Conservation (phyloP, 2,329 filamentous ascomycete species). For the Colletotrichum musae region DNA sequence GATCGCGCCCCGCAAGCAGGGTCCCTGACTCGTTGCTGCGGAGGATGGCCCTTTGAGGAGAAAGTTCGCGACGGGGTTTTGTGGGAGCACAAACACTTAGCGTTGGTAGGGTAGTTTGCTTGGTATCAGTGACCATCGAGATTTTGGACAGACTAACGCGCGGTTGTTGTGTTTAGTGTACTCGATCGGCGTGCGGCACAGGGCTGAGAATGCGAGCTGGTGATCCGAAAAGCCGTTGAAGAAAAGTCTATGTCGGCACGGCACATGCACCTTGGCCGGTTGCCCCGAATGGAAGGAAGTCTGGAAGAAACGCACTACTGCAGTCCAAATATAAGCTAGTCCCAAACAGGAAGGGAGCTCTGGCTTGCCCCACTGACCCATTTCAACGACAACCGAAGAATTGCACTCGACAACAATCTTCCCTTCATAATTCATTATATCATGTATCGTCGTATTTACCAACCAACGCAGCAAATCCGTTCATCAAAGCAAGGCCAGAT, state of each 20-base stretch:
- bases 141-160: neutral
- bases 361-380: neutral
- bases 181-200: neutral
- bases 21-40: constrained; percentile 20
- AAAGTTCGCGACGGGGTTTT: neutral
- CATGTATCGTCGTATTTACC: too few relatives aligned
- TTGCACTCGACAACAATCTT: neutral
- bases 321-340: neutral
- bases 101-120: too few relatives aligned
- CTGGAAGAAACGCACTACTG: neutral
- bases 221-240: neutral
- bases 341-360: neutral
- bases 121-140: too few relatives aligned
- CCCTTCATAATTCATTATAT: neutral
- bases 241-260: neutral
- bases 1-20: constrained; percentile 26
- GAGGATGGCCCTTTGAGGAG: neutral
- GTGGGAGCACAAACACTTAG: too few relatives aligned
- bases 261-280: neutral
- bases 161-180: neutral
- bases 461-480: neutral
- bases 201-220: neutral
- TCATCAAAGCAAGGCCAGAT: too few relatives aligned
- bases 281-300: neutral
- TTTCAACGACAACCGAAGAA: neutral